Evolutionary conservation across 805 yeast genomes (phyloP).

Genomic region (Saccharomycopsis sp.): DNA sequence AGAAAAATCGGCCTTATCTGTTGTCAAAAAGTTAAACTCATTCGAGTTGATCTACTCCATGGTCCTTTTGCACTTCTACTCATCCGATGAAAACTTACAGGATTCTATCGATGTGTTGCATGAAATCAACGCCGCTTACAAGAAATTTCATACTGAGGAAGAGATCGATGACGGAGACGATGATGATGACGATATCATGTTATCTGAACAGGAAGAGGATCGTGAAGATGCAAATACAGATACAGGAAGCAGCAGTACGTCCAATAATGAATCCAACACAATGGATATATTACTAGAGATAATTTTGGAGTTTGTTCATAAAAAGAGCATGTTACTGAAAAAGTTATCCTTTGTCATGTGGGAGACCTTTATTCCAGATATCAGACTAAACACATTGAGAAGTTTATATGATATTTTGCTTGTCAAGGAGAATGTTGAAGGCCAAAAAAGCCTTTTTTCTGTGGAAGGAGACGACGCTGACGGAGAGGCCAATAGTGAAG

Average conservation of each 20-base stretch:
- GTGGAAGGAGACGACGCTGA: conserved; percentile 45
- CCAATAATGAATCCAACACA: conserved; percentile 4
- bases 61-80: conserved; percentile 67
- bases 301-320: conserved; percentile 15
- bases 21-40: conserved; percentile 41
- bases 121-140: conserved; percentile 62
- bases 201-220: conserved; percentile 4
- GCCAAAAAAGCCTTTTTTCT: conserved; percentile 70
- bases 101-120: conserved; percentile 71
- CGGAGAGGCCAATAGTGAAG: conserved; percentile 40
- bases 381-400: conserved; percentile 39
- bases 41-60: conserved; percentile 75
- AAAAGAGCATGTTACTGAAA: conserved; percentile 47
- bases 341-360: conserved; percentile 50
- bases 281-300: conserved; percentile 20
- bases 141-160: conserved; percentile 35
- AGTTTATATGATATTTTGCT: conserved; percentile 47
- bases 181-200: conserved; percentile 28
- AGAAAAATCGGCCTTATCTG: conserved; percentile 23
- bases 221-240: background rate
- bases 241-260: background rate
- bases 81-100: conserved; percentile 45
- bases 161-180: conserved; percentile 33
- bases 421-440: conserved; percentile 74
- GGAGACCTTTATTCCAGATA: conserved; percentile 46